Base-by-base conservation (phyloP, 2,329 filamentous ascomycete genomes). In the Botrytis tulipae region DNA sequence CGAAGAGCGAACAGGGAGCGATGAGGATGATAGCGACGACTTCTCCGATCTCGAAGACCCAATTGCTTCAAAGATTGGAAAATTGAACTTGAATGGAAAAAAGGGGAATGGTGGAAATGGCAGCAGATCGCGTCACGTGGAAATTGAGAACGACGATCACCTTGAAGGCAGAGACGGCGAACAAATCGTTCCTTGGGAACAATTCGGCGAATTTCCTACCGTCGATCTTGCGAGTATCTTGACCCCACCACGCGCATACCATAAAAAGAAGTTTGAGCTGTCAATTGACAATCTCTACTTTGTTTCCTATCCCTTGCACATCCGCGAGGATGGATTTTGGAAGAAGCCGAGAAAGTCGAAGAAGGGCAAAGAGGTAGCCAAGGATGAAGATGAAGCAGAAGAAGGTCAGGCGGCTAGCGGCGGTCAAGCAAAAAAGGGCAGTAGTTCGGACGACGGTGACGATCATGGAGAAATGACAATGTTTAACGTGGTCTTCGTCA, bases 401-500 rank as follows among this genome's bases (percentile, higher is more conserved):
- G 71, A 60, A 35, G 73, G 73, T 6, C 66, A 74, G 20, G 71
- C 72, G 42, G 71, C 67, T n/a, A 75, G 60, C 25, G 67, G 44
- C 25, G 42, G 57, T 40, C 71, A 71, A 3, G 72, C 60, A 40
- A 76, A 78, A 29, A 82, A 83, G 29, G 78, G 79, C 32, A 74
- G 75, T 20, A 69, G 73, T 32, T 77, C 74, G 4, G 79, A 80
- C 18, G 76, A 79, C 51, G 78, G 76, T 40, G 62, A 60, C 12
- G 79, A 78, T 51, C 79, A 80, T 73, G 77, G 78, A 62, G 78
- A 76, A 29, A 95, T 98, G 93, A 94, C 91, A 76, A 98, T 98
- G 95, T 99, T 99, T 83, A 97, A 98, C 82, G 88, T 98, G 18
- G 94, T 98, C 37, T 98, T 98, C 82, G 93, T 97, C 69, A 85